phyloP scores from a whole-genome alignment of 768 basidiomycete genomes.

The Pholiota molesta region DNA sequence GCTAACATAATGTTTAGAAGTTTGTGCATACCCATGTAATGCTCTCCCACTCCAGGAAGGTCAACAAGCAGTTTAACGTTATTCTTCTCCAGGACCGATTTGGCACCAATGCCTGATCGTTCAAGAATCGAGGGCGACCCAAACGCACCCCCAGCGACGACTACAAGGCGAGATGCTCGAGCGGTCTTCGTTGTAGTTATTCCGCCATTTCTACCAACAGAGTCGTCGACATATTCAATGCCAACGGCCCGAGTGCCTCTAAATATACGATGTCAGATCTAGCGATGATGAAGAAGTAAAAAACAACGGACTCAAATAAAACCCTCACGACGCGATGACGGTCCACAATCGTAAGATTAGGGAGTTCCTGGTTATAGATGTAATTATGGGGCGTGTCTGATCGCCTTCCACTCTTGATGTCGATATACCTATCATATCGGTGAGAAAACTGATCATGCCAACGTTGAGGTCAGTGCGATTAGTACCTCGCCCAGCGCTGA shows the following conservation, averaged over 20 bases:
- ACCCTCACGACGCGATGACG: conserved; percentile 46
- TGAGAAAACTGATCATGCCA: neutral
- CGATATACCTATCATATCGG: conserved; percentile 45
- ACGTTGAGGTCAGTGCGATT: neutral
- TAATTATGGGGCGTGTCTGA: conserved; percentile 58
- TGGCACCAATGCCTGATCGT: conserved; percentile 62
- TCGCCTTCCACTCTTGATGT: conserved; percentile 50
- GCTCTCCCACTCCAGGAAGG: conserved; percentile 78
- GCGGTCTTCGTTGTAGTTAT: conserved; percentile 22
- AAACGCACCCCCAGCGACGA: conserved; percentile 55
- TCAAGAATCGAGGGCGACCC: conserved; percentile 61
- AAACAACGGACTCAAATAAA: conserved; percentile 45
- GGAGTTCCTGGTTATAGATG: conserved; percentile 48
- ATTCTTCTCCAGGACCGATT: conserved; percentile 45
- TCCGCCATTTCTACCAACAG: conserved; percentile 26
- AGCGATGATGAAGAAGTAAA: neutral
- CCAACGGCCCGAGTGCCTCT: conserved; percentile 49
- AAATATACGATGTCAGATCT: neutral
- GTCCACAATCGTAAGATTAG: conserved; percentile 37
- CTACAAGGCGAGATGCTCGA: conserved; percentile 47
- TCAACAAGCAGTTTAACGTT: conserved; percentile 56
- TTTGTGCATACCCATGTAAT: conserved; percentile 49
- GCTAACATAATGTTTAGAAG: neutral
- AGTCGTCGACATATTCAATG: conserved; percentile 51
- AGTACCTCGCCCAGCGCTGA: conserved; percentile 8